Percentiles rank a stretch among this genome's conserved stretches.
Evolutionary conservation across 805 yeast species (phyloP).

Genomic region (Blastobotrys peoriensis): DNA sequence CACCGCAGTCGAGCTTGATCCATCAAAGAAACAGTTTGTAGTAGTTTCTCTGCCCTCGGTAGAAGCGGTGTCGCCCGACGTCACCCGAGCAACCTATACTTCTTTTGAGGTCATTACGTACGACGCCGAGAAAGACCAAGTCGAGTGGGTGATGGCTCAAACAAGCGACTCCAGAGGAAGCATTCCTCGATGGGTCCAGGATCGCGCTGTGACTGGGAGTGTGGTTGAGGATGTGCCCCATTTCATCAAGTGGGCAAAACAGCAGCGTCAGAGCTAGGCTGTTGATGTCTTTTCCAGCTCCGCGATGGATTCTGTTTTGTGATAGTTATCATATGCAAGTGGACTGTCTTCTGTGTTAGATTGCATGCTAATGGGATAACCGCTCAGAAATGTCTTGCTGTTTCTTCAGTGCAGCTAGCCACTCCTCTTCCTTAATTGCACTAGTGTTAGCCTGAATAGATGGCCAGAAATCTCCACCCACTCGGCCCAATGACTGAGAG

Average conservation of each 20-base stretch:
- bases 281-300: not conserved
- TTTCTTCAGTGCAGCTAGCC: slow-evolving; percentile 39
- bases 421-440: slow-evolving; percentile 33
- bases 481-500: slow-evolving; percentile 73
- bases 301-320: not conserved
- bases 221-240: slow-evolving; percentile 34
- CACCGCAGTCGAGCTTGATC: slow-evolving; percentile 25
- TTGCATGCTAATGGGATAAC: slow-evolving; percentile 9
- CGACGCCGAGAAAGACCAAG: slow-evolving; percentile 19
- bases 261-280: slow-evolving; percentile 9
- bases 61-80: slow-evolving; percentile 14
- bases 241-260: slow-evolving; percentile 27
- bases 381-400: slow-evolving; percentile 33
- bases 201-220: slow-evolving; percentile 25
- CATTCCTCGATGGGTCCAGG: slow-evolving; percentile 35
- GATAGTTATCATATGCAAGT: not conserved
- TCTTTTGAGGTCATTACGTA: slow-evolving; percentile 31
- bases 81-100: slow-evolving; percentile 29
- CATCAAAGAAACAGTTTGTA: slow-evolving; percentile 26
- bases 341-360: slow-evolving; percentile 3
- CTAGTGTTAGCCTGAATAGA: slow-evolving; percentile 21
- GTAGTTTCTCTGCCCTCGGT: slow-evolving; percentile 33
- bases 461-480: slow-evolving; percentile 62
- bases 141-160: slow-evolving; percentile 36
- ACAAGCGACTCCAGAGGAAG: slow-evolving; percentile 36